Base-by-base conservation (phyloP, 139 green algal species). In the Chlorella sp. region DNA sequence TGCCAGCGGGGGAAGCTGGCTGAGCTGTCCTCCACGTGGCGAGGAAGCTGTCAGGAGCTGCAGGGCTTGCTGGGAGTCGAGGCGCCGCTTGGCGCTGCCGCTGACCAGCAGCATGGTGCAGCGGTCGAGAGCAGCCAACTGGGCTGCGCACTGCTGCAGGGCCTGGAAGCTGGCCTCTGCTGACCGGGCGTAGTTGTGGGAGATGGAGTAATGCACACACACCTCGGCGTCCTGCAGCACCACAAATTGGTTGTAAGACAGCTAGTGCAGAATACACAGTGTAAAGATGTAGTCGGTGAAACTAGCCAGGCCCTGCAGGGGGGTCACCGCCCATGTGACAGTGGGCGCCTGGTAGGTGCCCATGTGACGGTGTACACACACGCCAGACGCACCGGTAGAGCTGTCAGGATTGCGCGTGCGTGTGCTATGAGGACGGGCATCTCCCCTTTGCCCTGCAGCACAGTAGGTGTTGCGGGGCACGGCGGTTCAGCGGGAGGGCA, bases 131-230 rank as follows among this genome's bases (percentile, higher is more conserved):
- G 71, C 32, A 34, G 42, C n/a, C 68, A 90, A 57, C 34, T 71
- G n/a, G 14, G 81, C 7, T 28, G 42, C 82, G 61, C 91, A 92
- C 24, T 81, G 11, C 12, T 69, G 34, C 5, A 90, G 66, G 3
- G 32, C 34, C 3, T 83, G 16, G 76, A 91, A 87, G 40, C 83
- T 78, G 15, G 39, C 71, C 28, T 91, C 92, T 2, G 76, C 28
- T 16, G 57, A 78, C 26, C 66, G 42, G 34, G 85, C 15, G 60
- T 94, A 93, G 79, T 95, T 94, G 40, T 89, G 89, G 40, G 91
- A 91, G 37, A 94, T n/a, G 24, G 89, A 91, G 68, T 91, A 94
- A 71, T 95, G 93, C 26, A 93, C 48, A 32, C 91, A 94, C 2
- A 93, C 3, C 24, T 93, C 83, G 34, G 79, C 16, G 26, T 36